Evolutionary conservation across 2,329 filamentous ascomycete species (phyloP), one percentile per base, ranked within the genome.

Genomic region (Mariannaea elegans): DNA sequence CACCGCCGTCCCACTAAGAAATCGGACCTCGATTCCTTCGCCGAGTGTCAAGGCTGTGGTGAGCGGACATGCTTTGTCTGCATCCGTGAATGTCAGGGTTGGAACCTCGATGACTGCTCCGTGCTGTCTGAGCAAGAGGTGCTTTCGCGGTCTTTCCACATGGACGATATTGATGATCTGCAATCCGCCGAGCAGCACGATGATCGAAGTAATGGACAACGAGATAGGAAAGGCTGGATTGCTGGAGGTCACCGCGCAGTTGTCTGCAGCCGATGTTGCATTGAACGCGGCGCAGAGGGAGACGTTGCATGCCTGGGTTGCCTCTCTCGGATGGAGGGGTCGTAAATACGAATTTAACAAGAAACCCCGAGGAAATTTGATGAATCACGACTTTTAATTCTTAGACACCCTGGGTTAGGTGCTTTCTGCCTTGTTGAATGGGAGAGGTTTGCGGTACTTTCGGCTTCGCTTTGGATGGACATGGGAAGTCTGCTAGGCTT

Each of bases 31-130:
- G 87, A 90, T 72, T 85, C 84, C 9, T 91, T 87, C 70, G 83
- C 87, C 45, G 81, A 87, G 67, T 92, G 89, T 72, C 77, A 84
- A 65, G 82, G 84, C 13, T 92, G 89, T 70, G 79, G 81, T 9
- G 78, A 84, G 62, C 80, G 87, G 39, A 85, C 88, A 1, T 92
- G 89, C 71, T 91, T 84, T 69, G 81, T 92, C n/a, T 92, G 89
- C 71, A 84, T 90, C 42, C 78, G 89, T 23, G 78, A 86, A 65
- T 92, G 89, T 66, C 77, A 82, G 12, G 84, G 84, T 2, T 83
- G 81, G 79, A 63, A 69, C 27, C 51, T 56, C 16, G 59, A 70
- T 19, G 65, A 69, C 8, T 66, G 49, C 23, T 61, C 62, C 47
- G 27, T 68, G 7, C 64, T 73, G 4, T 70, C 69, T 7, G 74